Conservation (phyloP, 495 filamentous ascomycete species). For the Parathielavia hyrcaniae region DNA sequence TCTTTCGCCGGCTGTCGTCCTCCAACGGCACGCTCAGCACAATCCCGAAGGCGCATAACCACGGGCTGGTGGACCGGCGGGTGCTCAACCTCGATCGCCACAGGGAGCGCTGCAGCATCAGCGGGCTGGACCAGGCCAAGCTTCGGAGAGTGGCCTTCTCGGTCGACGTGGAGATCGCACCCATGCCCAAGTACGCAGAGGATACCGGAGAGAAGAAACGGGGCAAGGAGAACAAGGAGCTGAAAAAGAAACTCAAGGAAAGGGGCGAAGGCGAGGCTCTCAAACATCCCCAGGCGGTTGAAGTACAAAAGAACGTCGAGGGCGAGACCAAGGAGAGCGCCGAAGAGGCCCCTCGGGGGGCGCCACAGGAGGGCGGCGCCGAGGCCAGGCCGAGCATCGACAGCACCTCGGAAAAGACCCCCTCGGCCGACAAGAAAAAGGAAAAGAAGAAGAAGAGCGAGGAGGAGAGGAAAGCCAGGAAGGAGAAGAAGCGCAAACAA, state of each 20-base stretch:
- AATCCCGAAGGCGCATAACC: conserved; percentile 39
- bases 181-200: conserved; percentile 50
- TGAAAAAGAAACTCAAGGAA: conserved; percentile 62
- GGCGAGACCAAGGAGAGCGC: conserved; percentile 39
- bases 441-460: conserved; percentile 91
- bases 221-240: conserved; percentile 45
- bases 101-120: conserved; percentile 70
- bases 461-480: conserved; percentile 77
- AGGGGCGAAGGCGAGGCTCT: conserved; percentile 62
- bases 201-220: conserved; percentile 29
- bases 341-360: conserved; percentile 38
- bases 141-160: conserved; percentile 85
- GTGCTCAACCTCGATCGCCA: conserved; percentile 80
- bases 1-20: conserved; percentile 73
- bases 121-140: conserved; percentile 73
- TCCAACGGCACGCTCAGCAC: conserved; percentile 49
- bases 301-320: conserved; percentile 48
- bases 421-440: conserved; percentile 52
- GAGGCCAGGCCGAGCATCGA: conserved; percentile 32
- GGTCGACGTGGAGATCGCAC: conserved; percentile 94
- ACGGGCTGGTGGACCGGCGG: conserved; percentile 61
- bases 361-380: conserved; percentile 26
- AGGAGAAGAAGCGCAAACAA: conserved; percentile 70
- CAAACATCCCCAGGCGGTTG: conserved; percentile 54
- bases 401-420: conserved; percentile 13